Evolutionary conservation across 2,329 filamentous ascomycete genomes (phyloP), one percentile per base, ranked within the genome.

Genomic region (Pestalotiopsis sp.): DNA sequence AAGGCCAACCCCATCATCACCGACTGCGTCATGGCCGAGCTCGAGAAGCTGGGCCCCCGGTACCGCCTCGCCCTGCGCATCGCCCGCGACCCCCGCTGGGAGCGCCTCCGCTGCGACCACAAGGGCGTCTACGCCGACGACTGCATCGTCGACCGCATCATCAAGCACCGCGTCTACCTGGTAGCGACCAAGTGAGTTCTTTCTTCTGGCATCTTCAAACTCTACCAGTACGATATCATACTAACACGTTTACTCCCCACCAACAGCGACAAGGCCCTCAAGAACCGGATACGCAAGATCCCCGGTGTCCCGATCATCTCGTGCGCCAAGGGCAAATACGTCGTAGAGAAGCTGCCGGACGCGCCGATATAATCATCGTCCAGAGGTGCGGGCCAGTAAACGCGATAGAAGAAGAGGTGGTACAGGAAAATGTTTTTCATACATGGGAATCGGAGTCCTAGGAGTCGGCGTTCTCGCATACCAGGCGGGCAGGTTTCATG

Each of bases 1-100:
- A 97, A 97, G 75, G 96, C 93, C 78, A 93, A 90, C 24, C 94
- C 94, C 20, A 91, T 96, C 71, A 94, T 98, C 72, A 97, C 94
- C 1, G 88, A 89, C 72, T 94, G 92, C 82, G 90, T 91, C 73
- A 91, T 94, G 87, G 91, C 90, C 66, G 94, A 97, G 79, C 81
- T 98, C 71, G 94, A 97, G 78, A 97, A 97, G 78, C 85, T 98
- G 10, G 94, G 95, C 0, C 88, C 89, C 3, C 96, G 96, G 77
- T 99, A 97, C 82, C 85, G 94, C 7, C 89, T 98, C 66, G 94
- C 95, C 1, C 80, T 97, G 67, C 85, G 92, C 14, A 94, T 98
- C 65, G 96, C 96, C 0, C 85, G 94, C 66, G 96, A 99, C 77
- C 93, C 97, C 79, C 84, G 95, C 69, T 98, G 93, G 88, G 91